Conservation (phyloP, 441 rosid species). For the Gossypium armourianum region DNA sequence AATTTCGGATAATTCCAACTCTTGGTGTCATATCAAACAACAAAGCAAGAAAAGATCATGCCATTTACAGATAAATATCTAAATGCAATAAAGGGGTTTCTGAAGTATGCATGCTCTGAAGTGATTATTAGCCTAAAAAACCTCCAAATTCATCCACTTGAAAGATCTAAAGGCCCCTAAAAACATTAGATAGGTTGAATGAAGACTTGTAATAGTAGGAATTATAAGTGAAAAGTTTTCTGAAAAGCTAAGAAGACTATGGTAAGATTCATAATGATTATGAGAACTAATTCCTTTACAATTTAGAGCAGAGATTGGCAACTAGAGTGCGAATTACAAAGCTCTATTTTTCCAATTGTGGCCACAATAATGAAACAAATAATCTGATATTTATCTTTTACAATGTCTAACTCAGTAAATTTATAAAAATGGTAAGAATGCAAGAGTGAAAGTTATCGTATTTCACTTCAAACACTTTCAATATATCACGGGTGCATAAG, state of each 20-base stretch:
- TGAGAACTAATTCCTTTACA: not conserved
- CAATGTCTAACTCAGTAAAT: not conserved
- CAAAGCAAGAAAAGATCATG: not conserved
- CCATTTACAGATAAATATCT: not conserved
- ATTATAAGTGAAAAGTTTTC: not conserved
- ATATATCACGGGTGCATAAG: not conserved
- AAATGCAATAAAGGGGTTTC: not conserved
- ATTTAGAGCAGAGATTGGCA: not conserved
- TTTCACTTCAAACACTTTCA: not conserved
- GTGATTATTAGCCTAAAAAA: conserved; percentile 7
- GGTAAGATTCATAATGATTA: conserved; percentile 3
- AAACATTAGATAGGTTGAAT: not conserved
- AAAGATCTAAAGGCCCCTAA: not conserved
- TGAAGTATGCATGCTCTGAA: not conserved
- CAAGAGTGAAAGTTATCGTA: not conserved
- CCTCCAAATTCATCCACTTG: not conserved
- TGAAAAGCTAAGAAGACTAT: not conserved
- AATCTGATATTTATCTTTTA: not conserved
- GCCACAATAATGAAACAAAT: not conserved
- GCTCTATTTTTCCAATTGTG: not conserved
- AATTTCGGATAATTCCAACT: not conserved
- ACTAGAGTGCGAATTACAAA: not conserved
- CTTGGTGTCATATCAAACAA: not conserved
- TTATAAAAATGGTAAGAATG: not conserved
- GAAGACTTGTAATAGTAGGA: not conserved